Evolutionary conservation across 2,329 filamentous ascomycete genomes (phyloP).

Genomic region (Trichoderma brevicompactum): DNA sequence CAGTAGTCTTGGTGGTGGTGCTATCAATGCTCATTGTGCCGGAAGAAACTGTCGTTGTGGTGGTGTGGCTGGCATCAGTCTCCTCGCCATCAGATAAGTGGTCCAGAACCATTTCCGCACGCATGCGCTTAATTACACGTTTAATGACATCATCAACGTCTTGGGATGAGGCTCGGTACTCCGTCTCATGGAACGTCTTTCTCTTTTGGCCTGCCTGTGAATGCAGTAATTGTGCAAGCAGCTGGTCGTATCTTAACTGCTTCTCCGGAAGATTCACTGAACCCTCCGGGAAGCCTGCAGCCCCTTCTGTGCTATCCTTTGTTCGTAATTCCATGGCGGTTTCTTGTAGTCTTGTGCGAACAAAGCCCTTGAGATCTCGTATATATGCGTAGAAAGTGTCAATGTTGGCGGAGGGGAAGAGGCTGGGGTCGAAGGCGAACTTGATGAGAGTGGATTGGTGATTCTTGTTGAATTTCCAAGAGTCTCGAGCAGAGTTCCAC

Average conservation of each 20-base stretch:
- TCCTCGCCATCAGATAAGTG: conserved; percentile 58
- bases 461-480: conserved; percentile 97
- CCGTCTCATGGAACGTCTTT: conserved; percentile 58
- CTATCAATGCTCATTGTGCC: conserved; percentile 39
- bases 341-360: conserved; percentile 69
- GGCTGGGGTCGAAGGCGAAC: conserved; percentile 73
- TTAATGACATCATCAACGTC: conserved; percentile 57
- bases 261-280: conserved; percentile 55
- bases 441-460: conserved; percentile 85
- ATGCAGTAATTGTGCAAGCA: conserved; percentile 55
- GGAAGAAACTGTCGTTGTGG: conserved; percentile 37
- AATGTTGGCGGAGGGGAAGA: conserved; percentile 72
- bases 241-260: conserved; percentile 57
- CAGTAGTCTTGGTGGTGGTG: conserved; percentile 34
- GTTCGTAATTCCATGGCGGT: conserved; percentile 65
- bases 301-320: conserved; percentile 57
- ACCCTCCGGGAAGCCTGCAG: conserved; percentile 54
- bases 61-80: conserved; percentile 41
- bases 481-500: conserved; percentile 70
- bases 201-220: conserved; percentile 47
- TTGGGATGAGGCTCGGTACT: conserved; percentile 54
- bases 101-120: conserved; percentile 61
- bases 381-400: conserved; percentile 77
- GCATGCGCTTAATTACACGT: conserved; percentile 65
- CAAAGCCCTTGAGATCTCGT: conserved; percentile 74